Percentiles rank a stretch among this genome's conserved stretches.
phyloP scores from a whole-genome alignment of 1,284 basidiomycete genomes.

The Malassezia furfur region DNA sequence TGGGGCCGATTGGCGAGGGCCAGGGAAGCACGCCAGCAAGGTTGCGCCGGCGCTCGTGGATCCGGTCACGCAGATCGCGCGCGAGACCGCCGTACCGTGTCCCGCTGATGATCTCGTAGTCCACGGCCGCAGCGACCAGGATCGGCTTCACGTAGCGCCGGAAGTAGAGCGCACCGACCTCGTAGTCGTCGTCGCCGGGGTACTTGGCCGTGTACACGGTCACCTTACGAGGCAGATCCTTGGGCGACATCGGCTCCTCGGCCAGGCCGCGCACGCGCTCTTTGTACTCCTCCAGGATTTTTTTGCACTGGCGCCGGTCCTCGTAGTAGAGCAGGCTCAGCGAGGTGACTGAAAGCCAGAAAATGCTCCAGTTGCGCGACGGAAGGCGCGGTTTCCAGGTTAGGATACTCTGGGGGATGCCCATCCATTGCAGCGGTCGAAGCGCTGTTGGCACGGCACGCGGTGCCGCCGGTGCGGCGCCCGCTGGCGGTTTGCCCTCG shows the following conservation, averaged over 20 bases:
- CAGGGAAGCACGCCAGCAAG: constrained; percentile 41
- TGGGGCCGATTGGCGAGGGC: constrained; percentile 23
- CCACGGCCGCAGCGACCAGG: constrained; percentile 82
- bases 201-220: constrained; percentile 78
- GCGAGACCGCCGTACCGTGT: constrained; percentile 77
- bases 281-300: constrained; percentile 67
- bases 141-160: constrained; percentile 95
- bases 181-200: constrained; percentile 87
- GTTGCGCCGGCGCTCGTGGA: constrained; percentile 58
- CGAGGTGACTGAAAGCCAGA: constrained; percentile 65
- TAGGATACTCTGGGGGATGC: constrained; percentile 51
- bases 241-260: constrained; percentile 59
- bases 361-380: constrained; percentile 86
- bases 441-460: constrained; percentile 19
- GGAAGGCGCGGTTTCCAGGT: constrained; percentile 57
- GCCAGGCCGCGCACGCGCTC: constrained; percentile 68
- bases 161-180: constrained; percentile 75
- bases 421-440: constrained; percentile 51
- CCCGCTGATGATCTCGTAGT: constrained; percentile 74
- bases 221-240: constrained; percentile 69
- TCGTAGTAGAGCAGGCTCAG: constrained; percentile 68
- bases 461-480: neutral
- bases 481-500: neutral
- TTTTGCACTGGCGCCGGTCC: constrained; percentile 68
- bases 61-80: constrained; percentile 62